phyloP scores from a whole-genome alignment of 176 grass and related monocot species.

The Areca catechu region DNA sequence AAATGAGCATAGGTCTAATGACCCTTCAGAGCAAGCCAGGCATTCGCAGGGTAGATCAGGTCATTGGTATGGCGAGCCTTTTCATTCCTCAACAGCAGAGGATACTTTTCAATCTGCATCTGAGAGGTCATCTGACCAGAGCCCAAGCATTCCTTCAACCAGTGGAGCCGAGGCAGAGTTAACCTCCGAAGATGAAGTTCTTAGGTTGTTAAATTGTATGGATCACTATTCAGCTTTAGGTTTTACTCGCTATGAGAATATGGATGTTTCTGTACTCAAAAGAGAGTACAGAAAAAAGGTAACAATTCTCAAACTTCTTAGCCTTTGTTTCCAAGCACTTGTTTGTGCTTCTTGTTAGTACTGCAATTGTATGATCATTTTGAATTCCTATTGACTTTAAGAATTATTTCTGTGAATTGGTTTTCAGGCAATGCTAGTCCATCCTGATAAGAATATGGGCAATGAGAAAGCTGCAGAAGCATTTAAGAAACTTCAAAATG shows the following conservation, averaged over 20 bases:
- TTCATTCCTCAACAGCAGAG: slow-evolving; percentile 34
- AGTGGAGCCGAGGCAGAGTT: slow-evolving; percentile 73
- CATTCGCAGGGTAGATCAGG: slow-evolving; percentile 38
- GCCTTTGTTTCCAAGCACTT: background rate
- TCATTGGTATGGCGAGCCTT: slow-evolving; percentile 39
- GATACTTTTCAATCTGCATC: slow-evolving; percentile 38
- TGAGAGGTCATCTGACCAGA: slow-evolving; percentile 29
- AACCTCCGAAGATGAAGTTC: slow-evolving; percentile 83
- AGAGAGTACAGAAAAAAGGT: slow-evolving; percentile 99
- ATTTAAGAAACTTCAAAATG: slow-evolving; percentile 99
- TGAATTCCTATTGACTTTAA: too few relatives aligned
- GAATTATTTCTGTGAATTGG: slow-evolving; percentile 10
- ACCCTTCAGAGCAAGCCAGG: slow-evolving; percentile 36
- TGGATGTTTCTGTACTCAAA: slow-evolving; percentile 80
- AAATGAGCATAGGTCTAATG: slow-evolving; percentile 34
- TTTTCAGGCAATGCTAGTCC: slow-evolving; percentile 98
- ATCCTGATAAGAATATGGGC: slow-evolving; percentile 98
- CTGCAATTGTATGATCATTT: too few relatives aligned
- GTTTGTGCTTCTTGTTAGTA: too few relatives aligned
- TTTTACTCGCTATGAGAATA: slow-evolving; percentile 55
- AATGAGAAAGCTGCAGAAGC: slow-evolving; percentile 98
- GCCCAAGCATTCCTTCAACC: slow-evolving; percentile 64
- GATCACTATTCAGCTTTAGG: slow-evolving; percentile 98
- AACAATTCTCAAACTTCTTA: slow-evolving; percentile 17
- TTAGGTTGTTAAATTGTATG: slow-evolving; percentile 66